Evolutionary conservation across 495 filamentous ascomycete species (phyloP).

Genomic region (Neurospora sp.): DNA sequence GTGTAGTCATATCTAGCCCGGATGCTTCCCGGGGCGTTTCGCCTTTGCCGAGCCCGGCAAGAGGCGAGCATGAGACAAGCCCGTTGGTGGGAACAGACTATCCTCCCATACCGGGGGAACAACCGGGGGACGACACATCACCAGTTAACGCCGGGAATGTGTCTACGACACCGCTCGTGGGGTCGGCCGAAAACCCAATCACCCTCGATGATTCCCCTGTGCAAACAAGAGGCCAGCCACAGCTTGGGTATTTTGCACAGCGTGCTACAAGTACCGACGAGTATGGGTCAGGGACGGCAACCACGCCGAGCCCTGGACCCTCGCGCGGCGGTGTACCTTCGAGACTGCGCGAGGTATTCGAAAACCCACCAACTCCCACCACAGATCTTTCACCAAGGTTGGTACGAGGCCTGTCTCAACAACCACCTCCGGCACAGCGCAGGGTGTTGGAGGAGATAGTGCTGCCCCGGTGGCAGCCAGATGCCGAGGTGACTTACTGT

Average conservation of each 20-base stretch:
- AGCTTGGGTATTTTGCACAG: neutral
- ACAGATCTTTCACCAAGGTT: neutral
- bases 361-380: neutral
- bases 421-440: neutral
- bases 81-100: neutral
- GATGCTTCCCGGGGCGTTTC: neutral
- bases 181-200: conserved; percentile 3
- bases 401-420: neutral
- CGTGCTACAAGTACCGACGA: neutral
- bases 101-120: neutral
- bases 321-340: neutral
- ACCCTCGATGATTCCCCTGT: conserved; percentile 2
- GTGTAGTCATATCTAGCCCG: neutral
- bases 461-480: conserved; percentile 78
- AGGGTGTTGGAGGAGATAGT: conserved; percentile 20
- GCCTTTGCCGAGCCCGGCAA: neutral
- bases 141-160: neutral
- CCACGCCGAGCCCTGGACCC: neutral
- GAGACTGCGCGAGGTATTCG: neutral
- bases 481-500: conserved; percentile 65
- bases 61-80: neutral
- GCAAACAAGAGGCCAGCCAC: neutral
- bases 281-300: neutral
- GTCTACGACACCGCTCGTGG: neutral
- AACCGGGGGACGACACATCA: neutral